Evolutionary conservation across 2,329 filamentous ascomycete species (phyloP), one percentile per base, ranked within the genome.

Genomic region (Achaetomium macrosporum): DNA sequence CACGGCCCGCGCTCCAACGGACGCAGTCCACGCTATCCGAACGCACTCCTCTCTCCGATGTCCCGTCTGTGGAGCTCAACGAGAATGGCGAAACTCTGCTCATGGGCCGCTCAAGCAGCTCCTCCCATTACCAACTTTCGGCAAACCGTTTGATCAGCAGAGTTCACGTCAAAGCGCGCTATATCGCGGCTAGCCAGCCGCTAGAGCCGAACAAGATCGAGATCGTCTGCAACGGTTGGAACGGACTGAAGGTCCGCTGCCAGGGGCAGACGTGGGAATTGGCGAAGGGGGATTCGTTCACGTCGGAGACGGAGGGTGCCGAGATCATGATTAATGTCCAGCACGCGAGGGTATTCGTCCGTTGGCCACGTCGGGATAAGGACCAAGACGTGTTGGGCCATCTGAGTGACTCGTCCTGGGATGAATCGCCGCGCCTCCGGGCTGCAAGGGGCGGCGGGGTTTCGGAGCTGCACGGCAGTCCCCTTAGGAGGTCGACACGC

Each of bases 311-410:
- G 30, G 88, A 91, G 66, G 83, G 85, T 60, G 84, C 84, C 16
- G 90, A 95, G 64, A 90, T 99, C 68, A 95, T 99, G 83, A 75
- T 99, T 58, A 91, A 97, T 68, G 90, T 97, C 40, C 90, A 96
- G 64, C 91, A 95, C 66, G 85, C 90, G 50, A 87, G 93, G 58
- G 90, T 97, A 42, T 78, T 96, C 68, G 75, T 99, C 57, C 83
- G 85, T 65, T 97, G 93, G 92, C 93, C 93, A 42, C 81, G 72
- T 69, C 76, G 66, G 71, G 79, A 70, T 33, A 65, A 63, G 56
- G 62, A 63, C 36, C 58, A 60, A 7, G 63, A 73, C 68, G 78
- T 65, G 53, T 64, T 71, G 64, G 78, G 73, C 25, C 73, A 74
- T 56, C 71, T 81, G 56, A 84, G 83, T 10, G 84, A 88, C 59